Conservation (phyloP, 495 filamentous ascomycete genomes). For the Margaritispora aquatica region DNA sequence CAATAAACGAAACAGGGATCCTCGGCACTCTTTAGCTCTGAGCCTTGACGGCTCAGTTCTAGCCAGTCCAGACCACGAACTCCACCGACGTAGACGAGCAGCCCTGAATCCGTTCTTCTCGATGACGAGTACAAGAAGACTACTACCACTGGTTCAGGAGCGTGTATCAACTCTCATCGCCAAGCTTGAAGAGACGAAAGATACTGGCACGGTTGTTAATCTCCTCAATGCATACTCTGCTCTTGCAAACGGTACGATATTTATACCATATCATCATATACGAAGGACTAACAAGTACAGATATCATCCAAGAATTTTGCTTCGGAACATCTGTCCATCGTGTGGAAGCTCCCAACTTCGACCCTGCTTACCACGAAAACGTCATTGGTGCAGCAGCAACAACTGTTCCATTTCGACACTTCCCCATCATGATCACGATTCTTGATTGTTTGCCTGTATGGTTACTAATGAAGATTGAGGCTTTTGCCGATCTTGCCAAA, state of each 20-base stretch:
- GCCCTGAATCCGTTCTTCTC: conserved; percentile 37
- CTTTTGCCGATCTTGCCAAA: not conserved
- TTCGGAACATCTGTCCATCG: conserved; percentile 5
- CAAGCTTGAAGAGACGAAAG: conserved; percentile 2
- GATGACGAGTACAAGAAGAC: not conserved
- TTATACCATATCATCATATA: too few species aligned
- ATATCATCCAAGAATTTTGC: conserved; percentile 2
- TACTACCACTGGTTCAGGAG: conserved; percentile 6
- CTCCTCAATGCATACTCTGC: not conserved
- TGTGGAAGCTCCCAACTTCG: conserved; percentile 3
- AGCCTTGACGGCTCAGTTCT: conserved; percentile 25
- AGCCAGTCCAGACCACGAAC: conserved; percentile 36
- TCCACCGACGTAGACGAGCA: conserved; percentile 32
- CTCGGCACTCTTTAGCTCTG: not conserved
- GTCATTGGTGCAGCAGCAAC: not conserved
- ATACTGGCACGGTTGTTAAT: not conserved
- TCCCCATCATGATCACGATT: not conserved
- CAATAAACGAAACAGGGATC: not conserved
- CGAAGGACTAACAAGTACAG: not conserved
- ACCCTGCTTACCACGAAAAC: conserved; percentile 6
- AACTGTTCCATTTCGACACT: not conserved
- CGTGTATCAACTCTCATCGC: not conserved
- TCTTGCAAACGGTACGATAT: not conserved
- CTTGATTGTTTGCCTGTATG: not conserved
- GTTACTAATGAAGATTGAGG: not conserved